Evolutionary conservation across 164 flowering plant species (phyloP).

Genomic region (Liriodendron chinense): DNA sequence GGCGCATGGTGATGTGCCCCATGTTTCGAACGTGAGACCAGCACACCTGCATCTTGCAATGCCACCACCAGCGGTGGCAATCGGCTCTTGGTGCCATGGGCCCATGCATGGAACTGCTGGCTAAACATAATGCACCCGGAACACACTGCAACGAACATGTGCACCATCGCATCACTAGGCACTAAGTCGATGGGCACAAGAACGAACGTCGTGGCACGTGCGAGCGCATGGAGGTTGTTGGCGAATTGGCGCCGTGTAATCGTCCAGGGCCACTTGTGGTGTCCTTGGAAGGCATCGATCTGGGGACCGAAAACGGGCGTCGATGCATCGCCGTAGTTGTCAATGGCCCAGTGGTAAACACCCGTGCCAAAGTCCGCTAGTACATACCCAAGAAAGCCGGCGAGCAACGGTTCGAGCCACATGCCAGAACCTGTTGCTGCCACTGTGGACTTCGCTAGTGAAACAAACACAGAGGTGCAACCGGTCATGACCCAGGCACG

Average conservation of each 20-base stretch:
- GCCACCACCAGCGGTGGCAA: slow-evolving; percentile 62
- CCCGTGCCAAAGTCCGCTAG: slow-evolving; percentile 82
- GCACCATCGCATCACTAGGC: slow-evolving; percentile 30
- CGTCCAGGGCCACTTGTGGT: slow-evolving; percentile 78
- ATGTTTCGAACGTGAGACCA: slow-evolving; percentile 65
- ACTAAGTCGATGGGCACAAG: slow-evolving; percentile 52
- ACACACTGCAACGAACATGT: slow-evolving; percentile 51
- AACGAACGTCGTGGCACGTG: slow-evolving; percentile 40
- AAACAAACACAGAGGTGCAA: slow-evolving; percentile 48
- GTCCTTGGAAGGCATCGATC: slow-evolving; percentile 84
- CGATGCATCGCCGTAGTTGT: slow-evolving; percentile 70
- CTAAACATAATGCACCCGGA: slow-evolving; percentile 84
- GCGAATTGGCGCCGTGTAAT: slow-evolving; percentile 79
- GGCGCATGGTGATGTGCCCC: slow-evolving; percentile 74
- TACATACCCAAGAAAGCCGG: slow-evolving; percentile 59
- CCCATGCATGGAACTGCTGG: slow-evolving; percentile 97
- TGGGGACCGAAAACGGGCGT: slow-evolving; percentile 72
- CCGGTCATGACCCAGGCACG: slow-evolving; percentile 81
- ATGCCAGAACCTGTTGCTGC: slow-evolving; percentile 24
- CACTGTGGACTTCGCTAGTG: slow-evolving; percentile 43
- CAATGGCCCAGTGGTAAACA: slow-evolving; percentile 87
- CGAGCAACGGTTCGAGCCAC: slow-evolving; percentile 48
- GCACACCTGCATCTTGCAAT: slow-evolving; percentile 64
- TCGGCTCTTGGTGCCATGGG: slow-evolving; percentile 70
- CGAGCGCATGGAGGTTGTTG: slow-evolving; percentile 69